These are phyloP conservation scores for Rhamnella rubrinervis DNA, from an alignment of 331 rosid genomes.

Conservation along the genomic window DNA sequence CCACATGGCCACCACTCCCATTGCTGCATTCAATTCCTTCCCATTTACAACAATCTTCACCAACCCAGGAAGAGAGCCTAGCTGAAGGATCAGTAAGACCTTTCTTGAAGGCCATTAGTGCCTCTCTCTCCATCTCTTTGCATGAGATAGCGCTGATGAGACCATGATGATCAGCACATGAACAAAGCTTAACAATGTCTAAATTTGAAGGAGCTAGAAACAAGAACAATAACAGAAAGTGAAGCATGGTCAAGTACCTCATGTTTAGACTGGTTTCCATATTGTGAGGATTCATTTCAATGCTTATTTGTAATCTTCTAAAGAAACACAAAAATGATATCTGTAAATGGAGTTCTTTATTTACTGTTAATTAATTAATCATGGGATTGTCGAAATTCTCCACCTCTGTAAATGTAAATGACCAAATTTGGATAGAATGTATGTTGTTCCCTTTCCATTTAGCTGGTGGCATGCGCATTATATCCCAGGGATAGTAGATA, in stretches of 20 bases:
- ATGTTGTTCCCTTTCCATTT: too few relatives aligned
- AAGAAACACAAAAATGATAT: too few relatives aligned
- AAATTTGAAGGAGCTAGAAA: not conserved
- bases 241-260: not conserved
- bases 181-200: not conserved
- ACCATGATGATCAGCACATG: not conserved
- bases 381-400: not conserved
- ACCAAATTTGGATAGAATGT: not conserved
- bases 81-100: conserved; percentile 16
- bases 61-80: conserved; percentile 34
- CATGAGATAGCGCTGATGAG: not conserved
- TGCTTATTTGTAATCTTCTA: not conserved
- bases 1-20: conserved; percentile 12
- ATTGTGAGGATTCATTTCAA: too few relatives aligned
- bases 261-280: not conserved
- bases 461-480: not conserved
- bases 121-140: conserved; percentile 20
- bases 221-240: not conserved
- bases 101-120: conserved; percentile 19
- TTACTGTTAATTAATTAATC: too few relatives aligned
- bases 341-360: too few relatives aligned
- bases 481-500: not conserved
- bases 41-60: conserved; percentile 26
- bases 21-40: conserved; percentile 25
- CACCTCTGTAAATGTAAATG: not conserved